Percentiles rank a stretch among this genome's conserved stretches.
phyloP scores from a whole-genome alignment of 164 flowering plant genomes.

The Kingdonia uniflora region DNA sequence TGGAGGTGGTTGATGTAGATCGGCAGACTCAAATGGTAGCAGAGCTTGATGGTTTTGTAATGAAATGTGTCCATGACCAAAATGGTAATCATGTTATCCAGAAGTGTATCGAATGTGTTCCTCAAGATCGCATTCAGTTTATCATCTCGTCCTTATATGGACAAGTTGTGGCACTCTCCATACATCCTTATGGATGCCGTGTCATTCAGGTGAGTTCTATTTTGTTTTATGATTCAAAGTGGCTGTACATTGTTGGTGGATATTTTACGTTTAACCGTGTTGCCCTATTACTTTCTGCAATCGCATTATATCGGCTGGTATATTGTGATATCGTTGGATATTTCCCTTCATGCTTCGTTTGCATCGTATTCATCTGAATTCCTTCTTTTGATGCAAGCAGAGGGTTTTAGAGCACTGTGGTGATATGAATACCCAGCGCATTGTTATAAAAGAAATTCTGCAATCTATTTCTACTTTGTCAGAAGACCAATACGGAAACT shows the following conservation, averaged over 20 bases:
- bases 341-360: too few relatives aligned
- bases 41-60: conserved; percentile 81
- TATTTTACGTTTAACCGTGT: too few relatives aligned
- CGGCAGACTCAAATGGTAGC: conserved; percentile 57
- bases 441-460: conserved; percentile 83
- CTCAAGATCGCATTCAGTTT: conserved; percentile 73
- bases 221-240: not conserved
- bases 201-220: conserved; percentile 74
- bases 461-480: conserved; percentile 62
- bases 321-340: too few relatives aligned
- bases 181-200: conserved; percentile 92
- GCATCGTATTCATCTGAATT: too few relatives aligned
- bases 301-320: too few relatives aligned
- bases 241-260: too few relatives aligned
- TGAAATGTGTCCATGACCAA: conserved; percentile 95
- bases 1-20: conserved; percentile 82
- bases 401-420: conserved; percentile 84
- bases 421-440: conserved; percentile 49
- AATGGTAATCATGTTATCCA: conserved; percentile 98
- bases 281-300: too few relatives aligned
- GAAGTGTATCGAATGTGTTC: conserved; percentile 86
- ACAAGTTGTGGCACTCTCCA: conserved; percentile 76
- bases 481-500: conserved; percentile 92
- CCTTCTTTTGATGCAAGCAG: conserved; percentile 26
- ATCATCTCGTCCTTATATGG: conserved; percentile 75